Evolutionary conservation across 805 yeast genomes (phyloP).

Genomic region (Yarrowia sp.): DNA sequence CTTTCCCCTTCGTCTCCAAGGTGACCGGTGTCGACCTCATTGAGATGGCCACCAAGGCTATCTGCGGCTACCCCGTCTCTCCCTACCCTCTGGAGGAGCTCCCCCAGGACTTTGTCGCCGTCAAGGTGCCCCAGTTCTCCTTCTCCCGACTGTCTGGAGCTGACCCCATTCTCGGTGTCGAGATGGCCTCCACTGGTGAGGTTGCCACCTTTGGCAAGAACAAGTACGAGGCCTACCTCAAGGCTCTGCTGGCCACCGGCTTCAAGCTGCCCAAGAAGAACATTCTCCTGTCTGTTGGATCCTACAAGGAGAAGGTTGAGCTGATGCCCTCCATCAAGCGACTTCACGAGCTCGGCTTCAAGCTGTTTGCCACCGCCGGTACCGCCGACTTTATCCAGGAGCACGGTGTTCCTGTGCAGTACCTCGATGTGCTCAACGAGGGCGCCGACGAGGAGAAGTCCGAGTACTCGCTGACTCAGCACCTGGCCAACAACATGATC

Average conservation of each 20-base stretch:
- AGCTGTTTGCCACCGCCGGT: slow-evolving; percentile 97
- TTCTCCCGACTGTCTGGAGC: slow-evolving; percentile 97
- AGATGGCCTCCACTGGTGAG: slow-evolving; percentile 99
- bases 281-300: slow-evolving; percentile 91
- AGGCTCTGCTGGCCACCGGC: slow-evolving; percentile 93
- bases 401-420: slow-evolving; percentile 92
- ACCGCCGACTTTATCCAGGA: slow-evolving; percentile 98
- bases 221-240: slow-evolving; percentile 96
- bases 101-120: slow-evolving; percentile 93
- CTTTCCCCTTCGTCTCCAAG: slow-evolving; percentile 98
- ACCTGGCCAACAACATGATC: slow-evolving; percentile 93
- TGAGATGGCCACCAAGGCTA: slow-evolving; percentile 96
- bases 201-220: slow-evolving; percentile 96
- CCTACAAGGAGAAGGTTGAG: slow-evolving; percentile 94
- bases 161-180: slow-evolving; percentile 97
- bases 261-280: slow-evolving; percentile 95
- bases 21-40: slow-evolving; percentile 95
- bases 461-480: slow-evolving; percentile 95
- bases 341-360: slow-evolving; percentile 82
- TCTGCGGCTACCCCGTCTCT: slow-evolving; percentile 82
- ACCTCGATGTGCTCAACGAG: slow-evolving; percentile 83
- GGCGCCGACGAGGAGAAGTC: slow-evolving; percentile 78
- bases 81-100: slow-evolving; percentile 90
- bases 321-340: slow-evolving; percentile 85
- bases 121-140: slow-evolving; percentile 96